These are phyloP conservation scores for Prunus salicina DNA, from an alignment of 306 rosid species.

Conservation along the genomic window DNA sequence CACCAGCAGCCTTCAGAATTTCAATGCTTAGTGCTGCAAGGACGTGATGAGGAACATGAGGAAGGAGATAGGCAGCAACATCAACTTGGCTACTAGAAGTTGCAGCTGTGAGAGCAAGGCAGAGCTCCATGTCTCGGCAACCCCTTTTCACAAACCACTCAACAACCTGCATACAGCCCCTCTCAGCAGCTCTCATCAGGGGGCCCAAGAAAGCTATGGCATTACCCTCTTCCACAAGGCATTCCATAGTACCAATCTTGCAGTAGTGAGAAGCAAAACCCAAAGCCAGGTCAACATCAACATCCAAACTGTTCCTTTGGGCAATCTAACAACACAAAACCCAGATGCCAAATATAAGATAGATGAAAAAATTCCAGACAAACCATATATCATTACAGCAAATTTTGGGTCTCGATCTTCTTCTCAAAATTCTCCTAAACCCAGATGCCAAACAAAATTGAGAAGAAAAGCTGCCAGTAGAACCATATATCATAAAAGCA, in stretches of 20 bases:
- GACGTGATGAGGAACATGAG: conserved; percentile 78
- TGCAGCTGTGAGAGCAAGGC: conserved; percentile 93
- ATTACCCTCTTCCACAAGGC: conserved; percentile 90
- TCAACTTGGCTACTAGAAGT: conserved; percentile 87
- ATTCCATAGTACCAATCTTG: conserved; percentile 87
- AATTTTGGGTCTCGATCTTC: neutral
- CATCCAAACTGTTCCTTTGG: conserved; percentile 85
- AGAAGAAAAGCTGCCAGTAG: neutral
- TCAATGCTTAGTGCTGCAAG: conserved; percentile 76
- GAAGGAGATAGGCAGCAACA: conserved; percentile 71
- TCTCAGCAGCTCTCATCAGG: conserved; percentile 92
- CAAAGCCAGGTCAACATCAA: conserved; percentile 84
- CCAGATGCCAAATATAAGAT: conserved; percentile 25
- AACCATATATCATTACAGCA: neutral
- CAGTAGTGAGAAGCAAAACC: conserved; percentile 92
- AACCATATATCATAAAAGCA: neutral
- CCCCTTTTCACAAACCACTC: conserved; percentile 90
- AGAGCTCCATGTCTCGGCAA: conserved; percentile 89
- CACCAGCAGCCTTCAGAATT: conserved; percentile 88
- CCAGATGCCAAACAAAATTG: neutral
- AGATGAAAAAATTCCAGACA: conserved; percentile 1
- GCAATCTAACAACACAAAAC: conserved; percentile 59
- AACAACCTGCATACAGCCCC: conserved; percentile 79
- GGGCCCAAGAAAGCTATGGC: conserved; percentile 87
- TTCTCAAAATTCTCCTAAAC: neutral